phyloP scores from a whole-genome alignment of 345 rosid species.

The Erysimum cheiranthoides region DNA sequence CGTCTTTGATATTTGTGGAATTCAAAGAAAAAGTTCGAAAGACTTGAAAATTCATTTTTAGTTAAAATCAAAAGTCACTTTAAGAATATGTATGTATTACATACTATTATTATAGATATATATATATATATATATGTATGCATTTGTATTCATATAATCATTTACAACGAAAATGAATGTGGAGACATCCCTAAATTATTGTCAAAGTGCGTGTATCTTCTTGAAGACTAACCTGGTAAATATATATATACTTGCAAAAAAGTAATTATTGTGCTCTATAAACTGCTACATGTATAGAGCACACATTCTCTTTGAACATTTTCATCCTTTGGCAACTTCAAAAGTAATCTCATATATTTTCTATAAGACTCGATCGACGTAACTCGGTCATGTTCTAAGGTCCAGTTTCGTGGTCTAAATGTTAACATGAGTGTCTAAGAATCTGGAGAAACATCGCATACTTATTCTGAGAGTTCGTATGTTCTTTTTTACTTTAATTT shows the following conservation, averaged over 20 bases:
- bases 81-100: neutral
- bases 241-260: neutral
- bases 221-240: constrained; percentile 7
- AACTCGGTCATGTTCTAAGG: neutral
- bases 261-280: neutral
- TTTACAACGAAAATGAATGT: constrained; percentile 13
- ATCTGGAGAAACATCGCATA: neutral
- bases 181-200: constrained; percentile 22
- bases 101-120: neutral
- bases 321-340: neutral
- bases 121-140: neutral
- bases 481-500: neutral
- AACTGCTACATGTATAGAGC: neutral
- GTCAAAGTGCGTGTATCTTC: constrained; percentile 34
- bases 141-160: constrained; percentile 24
- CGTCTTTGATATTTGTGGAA: constrained; percentile 1
- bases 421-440: neutral
- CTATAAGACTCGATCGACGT: neutral
- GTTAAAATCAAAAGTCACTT: constrained; percentile 12
- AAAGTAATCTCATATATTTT: neutral
- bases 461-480: neutral
- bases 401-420: neutral
- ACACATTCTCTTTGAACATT: constrained; percentile 5
- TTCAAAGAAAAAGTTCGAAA: constrained; percentile 29
- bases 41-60: constrained; percentile 21